Evolutionary conservation across 2,329 filamentous ascomycete species (phyloP).

Genomic region (Byssoonygena ceratinophila): DNA sequence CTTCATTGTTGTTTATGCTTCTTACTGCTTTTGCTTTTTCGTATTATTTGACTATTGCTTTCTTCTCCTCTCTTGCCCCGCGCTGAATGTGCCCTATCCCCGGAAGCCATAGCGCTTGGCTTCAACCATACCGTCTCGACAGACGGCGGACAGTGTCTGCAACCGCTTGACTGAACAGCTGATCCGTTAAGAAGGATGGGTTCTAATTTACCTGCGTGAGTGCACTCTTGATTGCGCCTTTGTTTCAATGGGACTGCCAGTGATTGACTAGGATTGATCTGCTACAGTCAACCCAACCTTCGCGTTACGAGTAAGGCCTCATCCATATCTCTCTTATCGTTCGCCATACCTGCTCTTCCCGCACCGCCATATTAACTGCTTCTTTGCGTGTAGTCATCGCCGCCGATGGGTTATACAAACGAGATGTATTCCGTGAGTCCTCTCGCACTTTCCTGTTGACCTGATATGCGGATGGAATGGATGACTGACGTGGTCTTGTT

Average conservation of each 20-base stretch:
- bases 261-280: conserved; percentile 9
- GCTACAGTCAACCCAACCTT: conserved; percentile 65
- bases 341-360: too few species aligned
- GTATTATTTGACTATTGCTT: not conserved
- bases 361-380: conserved; percentile 13
- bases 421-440: conserved; percentile 97
- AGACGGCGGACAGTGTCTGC: conserved; percentile 1
- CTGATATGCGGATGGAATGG: not conserved
- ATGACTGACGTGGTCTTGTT: conserved; percentile 10
- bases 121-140: conserved; percentile 7
- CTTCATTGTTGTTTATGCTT: not conserved
- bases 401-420: conserved; percentile 95
- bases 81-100: conserved; percentile 3
- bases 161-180: conserved; percentile 1
- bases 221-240: conserved; percentile 22
- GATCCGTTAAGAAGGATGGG: conserved; percentile 37
- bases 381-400: conserved; percentile 67
- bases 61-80: conserved; percentile 1
- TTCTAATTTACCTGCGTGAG: conserved; percentile 54
- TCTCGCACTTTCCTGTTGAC: not conserved
- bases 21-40: not conserved
- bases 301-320: conserved; percentile 70
- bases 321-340: conserved; percentile 18
- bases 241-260: conserved; percentile 9
- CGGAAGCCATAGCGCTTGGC: conserved; percentile 8